A percentile compares a stretch with the other conserved stretches of the same genome.
phyloP scores from a whole-genome alignment of 192 early-diverging fungal species.

The Rhizophlyctis rosea region DNA sequence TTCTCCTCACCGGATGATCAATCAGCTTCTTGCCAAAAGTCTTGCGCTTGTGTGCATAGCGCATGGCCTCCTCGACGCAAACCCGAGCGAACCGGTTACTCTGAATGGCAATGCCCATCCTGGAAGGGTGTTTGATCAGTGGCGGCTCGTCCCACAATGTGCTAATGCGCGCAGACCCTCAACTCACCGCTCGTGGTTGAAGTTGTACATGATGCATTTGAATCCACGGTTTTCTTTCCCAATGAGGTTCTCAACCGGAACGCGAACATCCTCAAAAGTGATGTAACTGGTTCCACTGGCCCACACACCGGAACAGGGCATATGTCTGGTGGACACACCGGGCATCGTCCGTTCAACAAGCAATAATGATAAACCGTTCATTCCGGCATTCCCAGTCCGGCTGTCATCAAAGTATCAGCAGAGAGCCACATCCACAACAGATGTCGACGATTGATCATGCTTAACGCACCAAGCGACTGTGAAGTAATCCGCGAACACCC shows the following conservation, averaged over 20 bases:
- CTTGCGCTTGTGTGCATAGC: slow-evolving; percentile 79
- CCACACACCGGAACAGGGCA: slow-evolving; percentile 82
- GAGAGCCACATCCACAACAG: not conserved
- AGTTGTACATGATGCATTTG: slow-evolving; percentile 40
- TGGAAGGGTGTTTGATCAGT: too few relatives aligned
- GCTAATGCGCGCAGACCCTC: slow-evolving; percentile 4
- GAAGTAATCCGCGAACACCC: slow-evolving; percentile 80
- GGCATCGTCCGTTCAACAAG: slow-evolving; percentile 71
- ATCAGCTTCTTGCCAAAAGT: slow-evolving; percentile 85
- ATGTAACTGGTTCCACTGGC: slow-evolving; percentile 76
- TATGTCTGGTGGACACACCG: slow-evolving; percentile 71
- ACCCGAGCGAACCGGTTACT: slow-evolving; percentile 84
- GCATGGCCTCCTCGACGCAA: slow-evolving; percentile 77
- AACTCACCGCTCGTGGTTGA: slow-evolving; percentile 2
- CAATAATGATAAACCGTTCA: slow-evolving; percentile 73
- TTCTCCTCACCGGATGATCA: slow-evolving; percentile 73
- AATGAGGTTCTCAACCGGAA: slow-evolving; percentile 79
- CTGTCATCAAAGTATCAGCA: slow-evolving; percentile 23
- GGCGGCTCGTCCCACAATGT: slow-evolving; percentile 71
- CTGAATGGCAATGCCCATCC: slow-evolving; percentile 79
- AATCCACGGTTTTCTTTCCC: slow-evolving; percentile 84
- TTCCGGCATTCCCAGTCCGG: slow-evolving; percentile 73
- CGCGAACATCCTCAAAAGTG: slow-evolving; percentile 82
- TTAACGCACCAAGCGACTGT: slow-evolving; percentile 56
- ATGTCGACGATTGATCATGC: not conserved